A percentile compares a stretch with the other conserved stretches of the same genome.
Evolutionary conservation across 2,329 filamentous ascomycete genomes (phyloP).

Genomic region (Herpotrichia juniperi): DNA sequence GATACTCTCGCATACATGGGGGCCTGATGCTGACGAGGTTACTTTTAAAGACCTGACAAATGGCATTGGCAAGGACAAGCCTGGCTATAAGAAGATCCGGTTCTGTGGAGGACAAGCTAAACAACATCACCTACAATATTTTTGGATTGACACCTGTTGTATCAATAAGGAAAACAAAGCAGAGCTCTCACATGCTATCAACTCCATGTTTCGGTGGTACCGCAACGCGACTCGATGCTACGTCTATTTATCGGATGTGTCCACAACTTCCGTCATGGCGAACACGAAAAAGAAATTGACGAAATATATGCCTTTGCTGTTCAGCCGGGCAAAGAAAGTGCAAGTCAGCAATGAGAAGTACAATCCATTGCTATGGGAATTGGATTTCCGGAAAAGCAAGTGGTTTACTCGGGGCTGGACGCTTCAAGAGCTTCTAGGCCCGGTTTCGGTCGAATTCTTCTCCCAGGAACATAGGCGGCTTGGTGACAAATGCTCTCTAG

Average conservation of each 20-base stretch:
- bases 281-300: too few species aligned
- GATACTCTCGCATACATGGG: slow-evolving; percentile 7
- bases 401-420: slow-evolving; percentile 4
- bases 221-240: slow-evolving; percentile 1
- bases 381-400: neutral
- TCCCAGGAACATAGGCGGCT: slow-evolving; percentile 1
- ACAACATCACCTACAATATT: slow-evolving; percentile 5
- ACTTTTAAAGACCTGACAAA: neutral
- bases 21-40: neutral
- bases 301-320: neutral
- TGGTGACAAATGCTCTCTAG: slow-evolving; percentile 9
- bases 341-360: too few species aligned
- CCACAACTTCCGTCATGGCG: neutral
- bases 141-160: slow-evolving; percentile 7
- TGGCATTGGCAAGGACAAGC: neutral
- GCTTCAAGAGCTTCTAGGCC: slow-evolving; percentile 10
- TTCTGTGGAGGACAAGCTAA: slow-evolving; percentile 1
- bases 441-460: slow-evolving; percentile 13
- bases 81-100: neutral
- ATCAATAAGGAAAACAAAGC: slow-evolving; percentile 2
- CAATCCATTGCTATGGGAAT: neutral
- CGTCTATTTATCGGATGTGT: slow-evolving; percentile 5
- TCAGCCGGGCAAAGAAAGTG: neutral
- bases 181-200: neutral
- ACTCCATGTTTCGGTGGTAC: slow-evolving; percentile 4